A percentile compares a stretch with the other conserved stretches of the same genome.
Evolutionary conservation across 202 grass and related monocot genomes (phyloP).

Genomic region (Setaria viridis): DNA sequence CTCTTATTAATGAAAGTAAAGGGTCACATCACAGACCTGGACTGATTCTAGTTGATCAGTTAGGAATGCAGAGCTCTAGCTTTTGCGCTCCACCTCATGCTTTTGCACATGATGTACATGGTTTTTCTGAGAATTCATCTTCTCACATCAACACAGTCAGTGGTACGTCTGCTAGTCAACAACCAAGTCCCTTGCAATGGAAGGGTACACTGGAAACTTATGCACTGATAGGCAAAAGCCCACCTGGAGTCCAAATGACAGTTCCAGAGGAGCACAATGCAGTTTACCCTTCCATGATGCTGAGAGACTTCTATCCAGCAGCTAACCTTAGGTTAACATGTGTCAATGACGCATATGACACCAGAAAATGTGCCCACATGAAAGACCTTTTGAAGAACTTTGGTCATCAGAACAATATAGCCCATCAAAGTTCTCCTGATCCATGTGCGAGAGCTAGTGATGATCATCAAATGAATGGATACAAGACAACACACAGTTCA

Average conservation of each 20-base stretch:
- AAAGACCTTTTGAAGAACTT: slow-evolving; percentile 72
- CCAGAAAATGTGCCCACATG: slow-evolving; percentile 48
- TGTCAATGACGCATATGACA: slow-evolving; percentile 40
- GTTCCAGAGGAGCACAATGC: slow-evolving; percentile 36
- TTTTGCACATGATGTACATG: slow-evolving; percentile 43
- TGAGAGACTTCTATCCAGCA: slow-evolving; percentile 32
- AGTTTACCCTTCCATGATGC: slow-evolving; percentile 21
- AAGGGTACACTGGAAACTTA: slow-evolving; percentile 28
- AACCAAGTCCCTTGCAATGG: not conserved
- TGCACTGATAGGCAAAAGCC: slow-evolving; percentile 46
- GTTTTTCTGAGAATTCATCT: slow-evolving; percentile 41
- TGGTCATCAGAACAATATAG: slow-evolving; percentile 40
- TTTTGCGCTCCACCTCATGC: slow-evolving; percentile 44
- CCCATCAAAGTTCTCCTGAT: slow-evolving; percentile 52
- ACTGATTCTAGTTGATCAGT: slow-evolving; percentile 41
- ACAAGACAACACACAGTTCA: not conserved
- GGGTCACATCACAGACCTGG: slow-evolving; percentile 43
- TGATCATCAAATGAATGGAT: slow-evolving; percentile 34
- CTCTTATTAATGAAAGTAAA: slow-evolving; percentile 26
- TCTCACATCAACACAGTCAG: slow-evolving; percentile 44
- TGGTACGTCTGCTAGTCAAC: slow-evolving; percentile 27
- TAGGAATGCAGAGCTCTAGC: slow-evolving; percentile 43
- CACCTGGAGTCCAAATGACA: slow-evolving; percentile 48
- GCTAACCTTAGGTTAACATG: slow-evolving; percentile 33
- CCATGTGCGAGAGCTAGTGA: not conserved